Base-by-base conservation (phyloP, 495 filamentous ascomycete species). In the Gamarada debralockiae region DNA sequence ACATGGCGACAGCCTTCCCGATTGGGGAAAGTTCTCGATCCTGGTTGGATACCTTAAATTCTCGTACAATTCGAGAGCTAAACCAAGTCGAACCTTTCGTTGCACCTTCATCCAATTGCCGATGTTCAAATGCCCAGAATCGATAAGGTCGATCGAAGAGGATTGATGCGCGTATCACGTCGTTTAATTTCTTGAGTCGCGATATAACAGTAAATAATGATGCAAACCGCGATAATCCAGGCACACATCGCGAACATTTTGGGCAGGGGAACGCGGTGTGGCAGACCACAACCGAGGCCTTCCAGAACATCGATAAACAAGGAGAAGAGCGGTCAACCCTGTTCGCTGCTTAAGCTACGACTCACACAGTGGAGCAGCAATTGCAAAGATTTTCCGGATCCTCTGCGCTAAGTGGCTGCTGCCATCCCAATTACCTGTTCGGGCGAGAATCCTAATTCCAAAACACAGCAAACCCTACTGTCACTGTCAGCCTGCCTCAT, bases 151-250 rank as follows among this genome's bases (percentile, higher is more conserved):
- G 15, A 18, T 40, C 37, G 15, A 40, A 5, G 12, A n/a, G 37
- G 13, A 17, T 1, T 8, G 17, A 1, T 18, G 15, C 37, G 37
- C 15, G 2, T 40, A 40, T 18, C 2, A 40, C 20, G 9, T 21
- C 37, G 29, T 22, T 17, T 33, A 55, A 47, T 42, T 57, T 61
- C 57, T 57, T 60, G 48, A 48, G 44, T 56, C 53, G 40, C 38
- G 24, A 47, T 57, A 57, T n/a, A 29, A 29, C 4, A 29, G 27
- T 5, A 10, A 29, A 40, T 4, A 40, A 6, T 40, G 14, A 40
- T 4, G 37, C 37, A 40, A 40, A 40, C 37, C 15, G 22, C 50
- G 39, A 52, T 52, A 21, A 43, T 37, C 50, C 50, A 44, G 50
- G 38, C 25, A 44, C 23, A n/a, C n/a, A n/a, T n/a, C n/a, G n/a